phyloP scores from a whole-genome alignment of 129 eudicot genomes.

The Helianthus annuus region HanXRQr2.0-SUNRISE NC_035437.2:3941798-3942297 shows the following conservation, averaged over 20 bases:
- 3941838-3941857: constrained; percentile 53
- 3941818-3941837: constrained; percentile 92
- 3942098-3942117: too few relatives aligned
- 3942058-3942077: neutral
- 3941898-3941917: neutral
- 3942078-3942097: too few relatives aligned
- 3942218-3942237: too few relatives aligned
- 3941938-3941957: constrained; percentile 91
- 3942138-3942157: too few relatives aligned
- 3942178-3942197: too few relatives aligned
- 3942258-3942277: too few relatives aligned
- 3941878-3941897: too few relatives aligned
- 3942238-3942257: too few relatives aligned
- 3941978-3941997: constrained; percentile 80
- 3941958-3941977: constrained; percentile 85
- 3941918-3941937: constrained; percentile 49
- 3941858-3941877: neutral
- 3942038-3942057: constrained; percentile 73
- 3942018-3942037: constrained; percentile 95
- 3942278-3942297: too few relatives aligned
- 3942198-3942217: too few relatives aligned
- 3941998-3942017: constrained; percentile 88
- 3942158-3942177: too few relatives aligned
- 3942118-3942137: too few relatives aligned
- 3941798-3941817: constrained; percentile 90